A percentile compares a stretch with the other conserved stretches of the same genome.
Conservation (phyloP, 768 basidiomycete species). For the Boletellus emodensis region DNA sequence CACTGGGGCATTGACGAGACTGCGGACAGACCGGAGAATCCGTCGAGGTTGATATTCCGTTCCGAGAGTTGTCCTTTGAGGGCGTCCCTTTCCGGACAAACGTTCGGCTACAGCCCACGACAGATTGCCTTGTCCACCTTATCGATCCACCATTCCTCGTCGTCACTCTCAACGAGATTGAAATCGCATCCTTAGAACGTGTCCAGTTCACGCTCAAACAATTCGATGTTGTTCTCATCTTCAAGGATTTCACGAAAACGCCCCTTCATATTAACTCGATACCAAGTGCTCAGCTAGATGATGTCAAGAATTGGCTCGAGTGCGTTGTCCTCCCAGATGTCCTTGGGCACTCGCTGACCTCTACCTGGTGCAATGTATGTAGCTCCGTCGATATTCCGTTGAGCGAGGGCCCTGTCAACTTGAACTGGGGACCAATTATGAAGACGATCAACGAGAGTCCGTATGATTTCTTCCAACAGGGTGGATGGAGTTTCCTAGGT, state of each 20-base stretch:
- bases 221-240: conserved; percentile 95
- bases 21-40: conserved; percentile 67
- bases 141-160: conserved; percentile 96
- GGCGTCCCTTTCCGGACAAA: conserved; percentile 96
- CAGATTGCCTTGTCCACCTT: conserved; percentile 93
- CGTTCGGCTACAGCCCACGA: conserved; percentile 92
- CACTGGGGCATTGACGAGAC: neutral
- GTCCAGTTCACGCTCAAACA: conserved; percentile 95
- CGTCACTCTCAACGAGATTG: conserved; percentile 90
- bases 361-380: neutral
- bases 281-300: conserved; percentile 84
- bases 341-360: conserved; percentile 2
- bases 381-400: conserved; percentile 97
- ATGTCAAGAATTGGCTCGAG: conserved; percentile 99
- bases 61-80: conserved; percentile 94
- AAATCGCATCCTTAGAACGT: conserved; percentile 94
- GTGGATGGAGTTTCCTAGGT: conserved; percentile 95
- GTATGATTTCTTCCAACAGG: conserved; percentile 90
- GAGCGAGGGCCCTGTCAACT: conserved; percentile 92
- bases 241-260: conserved; percentile 90
- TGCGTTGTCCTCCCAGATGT: conserved; percentile 38
- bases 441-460: conserved; percentile 97
- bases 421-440: conserved; percentile 99
- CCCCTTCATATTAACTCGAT: conserved; percentile 98
- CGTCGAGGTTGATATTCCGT: conserved; percentile 92